Base-by-base conservation (phyloP, 768 basidiomycete genomes). In the Trichaptum fuscoviolaceum region DNA sequence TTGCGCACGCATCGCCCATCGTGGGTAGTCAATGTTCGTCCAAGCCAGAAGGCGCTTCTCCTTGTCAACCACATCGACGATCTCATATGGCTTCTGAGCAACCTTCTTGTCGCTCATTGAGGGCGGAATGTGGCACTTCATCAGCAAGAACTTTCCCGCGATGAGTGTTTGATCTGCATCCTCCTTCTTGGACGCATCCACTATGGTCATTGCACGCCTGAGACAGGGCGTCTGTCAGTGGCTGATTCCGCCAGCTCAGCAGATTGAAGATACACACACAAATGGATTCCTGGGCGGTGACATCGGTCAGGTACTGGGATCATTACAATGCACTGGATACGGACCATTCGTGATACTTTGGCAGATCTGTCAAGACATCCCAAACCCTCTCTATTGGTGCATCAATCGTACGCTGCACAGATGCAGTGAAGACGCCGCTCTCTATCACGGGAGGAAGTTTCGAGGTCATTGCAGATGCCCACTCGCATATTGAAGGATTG, bases 301-400 rank as follows among this genome's bases (percentile, higher is more conserved):
- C 59, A 24, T 25, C 59, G 59, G 59, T 61, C 17, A 61, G 59
- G 25, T 26, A 24, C 24, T 61, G 59, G 58, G 30, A 26, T 25
- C 59, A 25, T 9, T 17, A 20, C 42, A 52, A 6, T 20, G 42
- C 42, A 52, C 42, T 61, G 3, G 10, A 61, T 7, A 71, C 81
- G 62, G 73, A 87, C 90, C 90, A 92, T 76, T 87, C 78, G 20
- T 78, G 77, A 69, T 91, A 91, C 5, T 82, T 80, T 1, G 76
- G 72, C 75, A 91, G 90, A 73, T 90, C 87, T 64, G 83, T 76
- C 58, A 92, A 67, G 5, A 84, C 79, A 2, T 76, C 71, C 90
- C 90, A 92, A 1, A 90, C 87, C 69, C 80, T 78, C 9, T 88
- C 82, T 25, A 77, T 73, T 0, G 87, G 84, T 1, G 90, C 88